Conservation (phyloP, 2,329 filamentous ascomycete genomes). For the Venturia effusa region DNA sequence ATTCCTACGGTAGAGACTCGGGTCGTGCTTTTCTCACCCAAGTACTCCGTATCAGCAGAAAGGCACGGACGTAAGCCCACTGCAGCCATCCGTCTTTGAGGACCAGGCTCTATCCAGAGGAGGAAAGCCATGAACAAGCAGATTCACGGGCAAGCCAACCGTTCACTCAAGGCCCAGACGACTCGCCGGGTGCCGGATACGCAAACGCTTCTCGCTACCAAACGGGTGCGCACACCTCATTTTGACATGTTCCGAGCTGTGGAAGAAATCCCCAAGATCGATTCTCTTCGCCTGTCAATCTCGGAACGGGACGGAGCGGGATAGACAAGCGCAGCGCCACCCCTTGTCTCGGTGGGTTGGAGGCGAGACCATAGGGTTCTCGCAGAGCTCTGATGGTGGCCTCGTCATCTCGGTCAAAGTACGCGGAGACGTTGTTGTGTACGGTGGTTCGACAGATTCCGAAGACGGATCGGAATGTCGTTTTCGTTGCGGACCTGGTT, state of each 20-base stretch:
- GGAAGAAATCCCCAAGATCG: not conserved
- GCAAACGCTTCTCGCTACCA: not conserved
- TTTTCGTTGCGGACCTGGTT: constrained; percentile 4
- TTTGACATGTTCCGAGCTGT: not conserved
- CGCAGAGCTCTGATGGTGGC: not conserved
- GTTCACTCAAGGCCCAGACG: not conserved
- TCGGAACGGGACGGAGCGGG: not conserved
- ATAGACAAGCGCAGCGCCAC: not conserved
- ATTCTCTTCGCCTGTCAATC: not conserved
- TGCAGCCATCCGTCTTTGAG: not conserved
- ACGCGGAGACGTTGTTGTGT: not conserved
- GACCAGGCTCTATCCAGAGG: not conserved
- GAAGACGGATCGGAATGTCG: not conserved
- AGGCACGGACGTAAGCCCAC: not conserved
- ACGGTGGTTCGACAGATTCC: not conserved
- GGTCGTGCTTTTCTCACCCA: not conserved
- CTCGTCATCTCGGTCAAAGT: not conserved
- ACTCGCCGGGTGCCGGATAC: not conserved
- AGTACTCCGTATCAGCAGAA: not conserved
- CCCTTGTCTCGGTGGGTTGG: not conserved
- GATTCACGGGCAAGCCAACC: not conserved
- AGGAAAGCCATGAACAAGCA: not conserved
- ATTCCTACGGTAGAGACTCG: no score
- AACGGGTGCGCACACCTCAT: not conserved
- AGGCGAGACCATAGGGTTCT: not conserved